Percentiles rank a stretch among this genome's conserved stretches.
These are phyloP conservation scores for Scenedesmus sp. DNA, from an alignment of 163 green algal species.

Conservation along the genomic window DNA sequence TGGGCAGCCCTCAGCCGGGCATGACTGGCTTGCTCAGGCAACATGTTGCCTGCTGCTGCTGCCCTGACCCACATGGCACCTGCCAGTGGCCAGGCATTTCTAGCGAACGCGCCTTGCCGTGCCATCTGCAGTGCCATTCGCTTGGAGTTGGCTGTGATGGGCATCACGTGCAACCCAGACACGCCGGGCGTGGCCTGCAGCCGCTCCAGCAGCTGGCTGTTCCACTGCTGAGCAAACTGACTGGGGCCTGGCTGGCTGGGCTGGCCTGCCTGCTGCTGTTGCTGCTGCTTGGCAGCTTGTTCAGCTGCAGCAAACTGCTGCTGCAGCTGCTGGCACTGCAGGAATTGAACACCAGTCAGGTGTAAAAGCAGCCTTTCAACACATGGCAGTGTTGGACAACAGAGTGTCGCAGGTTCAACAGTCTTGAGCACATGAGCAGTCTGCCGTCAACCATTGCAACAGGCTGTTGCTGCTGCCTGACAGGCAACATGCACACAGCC, in stretches of 20 bases:
- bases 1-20: not conserved
- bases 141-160: slow-evolving; percentile 72
- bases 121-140: slow-evolving; percentile 58
- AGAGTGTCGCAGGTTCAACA: not conserved
- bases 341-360: not conserved
- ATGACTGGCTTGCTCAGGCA: not conserved
- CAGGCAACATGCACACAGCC: not conserved
- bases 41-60: not conserved
- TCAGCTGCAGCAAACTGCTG: slow-evolving; percentile 34
- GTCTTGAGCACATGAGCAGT: not conserved
- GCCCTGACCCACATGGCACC: not conserved
- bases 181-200: slow-evolving; percentile 64
- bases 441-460: not conserved
- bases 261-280: not conserved
- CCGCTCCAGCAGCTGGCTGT: slow-evolving; percentile 7
- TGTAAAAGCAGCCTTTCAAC: not conserved
- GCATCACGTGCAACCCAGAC: slow-evolving; percentile 86
- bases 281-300: not conserved
- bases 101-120: not conserved
- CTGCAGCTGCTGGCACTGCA: slow-evolving; percentile 35
- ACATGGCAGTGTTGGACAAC: not conserved
- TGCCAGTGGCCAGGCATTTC: slow-evolving; percentile 12
- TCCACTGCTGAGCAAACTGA: slow-evolving; percentile 23
- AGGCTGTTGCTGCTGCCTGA: too few relatives aligned
- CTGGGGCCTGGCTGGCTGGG: not conserved